phyloP scores from a whole-genome alignment of 495 filamentous ascomycete genomes.

The Schizothecium vesticola region DNA sequence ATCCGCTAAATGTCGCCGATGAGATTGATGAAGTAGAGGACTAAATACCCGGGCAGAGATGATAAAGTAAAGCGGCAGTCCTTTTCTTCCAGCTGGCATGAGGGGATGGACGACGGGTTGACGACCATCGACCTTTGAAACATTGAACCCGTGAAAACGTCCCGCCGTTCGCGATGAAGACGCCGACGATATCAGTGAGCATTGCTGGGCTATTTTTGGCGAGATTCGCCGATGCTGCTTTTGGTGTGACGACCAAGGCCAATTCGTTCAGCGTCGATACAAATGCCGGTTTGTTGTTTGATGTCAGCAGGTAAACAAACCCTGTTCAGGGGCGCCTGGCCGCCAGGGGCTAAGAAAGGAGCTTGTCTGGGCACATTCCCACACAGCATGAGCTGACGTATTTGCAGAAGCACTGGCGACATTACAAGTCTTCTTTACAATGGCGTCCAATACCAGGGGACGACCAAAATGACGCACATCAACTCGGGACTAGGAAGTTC shows the following conservation, averaged over 20 bases:
- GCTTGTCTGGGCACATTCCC: background rate
- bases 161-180: background rate
- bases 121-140: background rate
- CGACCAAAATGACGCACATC: constrained; percentile 47
- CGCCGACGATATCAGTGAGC: background rate
- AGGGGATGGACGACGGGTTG: background rate
- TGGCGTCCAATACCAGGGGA: constrained; percentile 51
- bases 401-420: constrained; percentile 44
- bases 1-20: background rate
- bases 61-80: background rate
- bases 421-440: constrained; percentile 52
- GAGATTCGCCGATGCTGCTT: constrained; percentile 1
- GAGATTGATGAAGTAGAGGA: background rate
- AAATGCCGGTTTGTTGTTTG: constrained; percentile 41
- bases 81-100: background rate
- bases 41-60: background rate
- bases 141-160: background rate
- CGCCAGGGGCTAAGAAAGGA: background rate
- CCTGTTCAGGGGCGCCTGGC: too few relatives aligned
- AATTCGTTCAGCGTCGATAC: constrained; percentile 28
- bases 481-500: constrained; percentile 52
- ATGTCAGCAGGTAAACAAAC: constrained; percentile 30
- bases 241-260: constrained; percentile 26
- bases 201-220: background rate
- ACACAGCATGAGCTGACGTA: background rate